Conservation (phyloP, 768 basidiomycete species). For the Tylopilus subfusipes region DNA sequence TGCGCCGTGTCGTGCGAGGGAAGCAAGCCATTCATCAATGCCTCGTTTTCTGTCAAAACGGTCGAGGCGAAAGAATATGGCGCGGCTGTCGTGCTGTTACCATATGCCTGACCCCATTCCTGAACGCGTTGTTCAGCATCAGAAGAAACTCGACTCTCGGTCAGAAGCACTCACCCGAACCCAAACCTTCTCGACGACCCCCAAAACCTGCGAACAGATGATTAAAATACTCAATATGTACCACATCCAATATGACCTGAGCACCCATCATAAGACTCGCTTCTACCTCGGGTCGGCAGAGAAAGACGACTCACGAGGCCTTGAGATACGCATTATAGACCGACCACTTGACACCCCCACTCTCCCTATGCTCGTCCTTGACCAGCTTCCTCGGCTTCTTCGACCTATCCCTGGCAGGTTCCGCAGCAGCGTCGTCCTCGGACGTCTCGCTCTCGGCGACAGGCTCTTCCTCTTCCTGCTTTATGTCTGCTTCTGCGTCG, state of each 20-base stretch:
- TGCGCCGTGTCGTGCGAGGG: constrained; percentile 17
- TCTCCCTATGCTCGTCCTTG: constrained; percentile 78
- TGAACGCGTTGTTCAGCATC: constrained; percentile 3
- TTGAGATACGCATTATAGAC: constrained; percentile 66
- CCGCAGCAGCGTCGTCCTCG: constrained; percentile 1
- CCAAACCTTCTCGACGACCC: constrained; percentile 32
- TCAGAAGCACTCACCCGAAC: constrained; percentile 18
- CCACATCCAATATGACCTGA: constrained; percentile 34
- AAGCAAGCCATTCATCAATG: constrained; percentile 23
- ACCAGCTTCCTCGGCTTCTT: constrained; percentile 73
- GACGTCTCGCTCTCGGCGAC: constrained; percentile 12
- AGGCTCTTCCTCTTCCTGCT: constrained; percentile 40
- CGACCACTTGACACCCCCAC: constrained; percentile 78
- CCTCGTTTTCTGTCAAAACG: constrained; percentile 29
- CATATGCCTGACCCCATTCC: constrained; percentile 32
- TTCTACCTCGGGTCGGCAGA: background rate
- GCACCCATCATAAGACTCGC: background rate
- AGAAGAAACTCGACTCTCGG: background rate
- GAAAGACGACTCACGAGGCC: constrained; percentile 48
- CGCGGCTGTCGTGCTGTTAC: background rate
- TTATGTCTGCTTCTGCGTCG: constrained; percentile 46
- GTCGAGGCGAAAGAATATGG: constrained; percentile 20
- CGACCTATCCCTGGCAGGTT: background rate
- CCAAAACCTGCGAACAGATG: constrained; percentile 21
- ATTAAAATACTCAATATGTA: constrained; percentile 20